A percentile compares a stretch with the other conserved stretches of the same genome.
phyloP scores from a whole-genome alignment of 1,284 basidiomycete species.

The Trametes hirsuta region DNA sequence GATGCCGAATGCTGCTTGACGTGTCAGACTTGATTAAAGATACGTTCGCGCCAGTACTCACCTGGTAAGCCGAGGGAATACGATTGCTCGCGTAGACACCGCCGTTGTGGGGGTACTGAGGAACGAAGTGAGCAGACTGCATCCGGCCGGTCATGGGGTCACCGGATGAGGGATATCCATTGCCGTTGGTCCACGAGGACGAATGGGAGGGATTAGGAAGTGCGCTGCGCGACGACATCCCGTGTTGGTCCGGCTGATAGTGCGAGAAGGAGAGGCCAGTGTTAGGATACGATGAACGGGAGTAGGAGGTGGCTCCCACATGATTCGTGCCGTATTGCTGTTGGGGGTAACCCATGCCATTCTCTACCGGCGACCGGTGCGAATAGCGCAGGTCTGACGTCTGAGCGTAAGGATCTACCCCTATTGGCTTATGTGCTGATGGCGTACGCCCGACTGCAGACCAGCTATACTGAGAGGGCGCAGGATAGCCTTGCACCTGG shows the following conservation, averaged over 20 bases:
- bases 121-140: slow-evolving; percentile 17
- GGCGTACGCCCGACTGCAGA: slow-evolving; percentile 11
- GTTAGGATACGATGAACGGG: slow-evolving; percentile 24
- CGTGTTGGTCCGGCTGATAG: slow-evolving; percentile 30
- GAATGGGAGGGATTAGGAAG: slow-evolving; percentile 8
- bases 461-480: slow-evolving; percentile 23
- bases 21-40: background rate
- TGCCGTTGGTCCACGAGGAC: slow-evolving; percentile 14
- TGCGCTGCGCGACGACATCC: slow-evolving; percentile 16
- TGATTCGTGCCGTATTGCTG: slow-evolving; percentile 18
- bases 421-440: slow-evolving; percentile 18
- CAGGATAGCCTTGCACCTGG: slow-evolving; percentile 9
- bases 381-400: slow-evolving; percentile 25
- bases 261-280: slow-evolving; percentile 22
- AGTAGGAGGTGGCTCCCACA: slow-evolving; percentile 18
- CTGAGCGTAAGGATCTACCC: slow-evolving; percentile 19
- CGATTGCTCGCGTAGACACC: slow-evolving; percentile 16
- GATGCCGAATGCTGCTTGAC: slow-evolving; percentile 11
- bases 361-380: slow-evolving; percentile 20
- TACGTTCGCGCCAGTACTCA: background rate
- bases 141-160: slow-evolving; percentile 16
- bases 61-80: slow-evolving; percentile 23
- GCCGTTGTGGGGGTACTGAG: slow-evolving; percentile 22
- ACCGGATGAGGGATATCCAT: slow-evolving; percentile 16
- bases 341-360: slow-evolving; percentile 23